Evolutionary conservation across 805 yeast species (phyloP), one percentile per base, ranked within the genome.

Genomic region (Teunomyces aglyptinius): DNA sequence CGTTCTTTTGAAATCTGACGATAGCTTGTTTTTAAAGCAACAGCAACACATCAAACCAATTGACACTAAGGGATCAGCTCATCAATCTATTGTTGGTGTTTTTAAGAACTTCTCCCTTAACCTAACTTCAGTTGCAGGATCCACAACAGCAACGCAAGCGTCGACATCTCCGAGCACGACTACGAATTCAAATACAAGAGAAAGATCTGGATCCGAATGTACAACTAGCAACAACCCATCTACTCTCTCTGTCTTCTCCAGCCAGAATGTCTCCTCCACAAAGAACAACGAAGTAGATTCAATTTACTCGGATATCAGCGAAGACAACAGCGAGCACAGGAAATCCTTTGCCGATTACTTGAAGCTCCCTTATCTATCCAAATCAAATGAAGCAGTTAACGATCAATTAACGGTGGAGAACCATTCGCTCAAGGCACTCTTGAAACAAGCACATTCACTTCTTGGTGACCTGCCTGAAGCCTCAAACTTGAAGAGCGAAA

Each of bases 1-100:
- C 29, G 51, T 67, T 36, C 58, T 70, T 38, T 51, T 70, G 27
- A 57, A 63, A 5, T 70, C 72, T 66, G 71, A 71, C 44, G 70
- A 64, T 28, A 33, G 55, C 10, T 52, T 69, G 32, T 70, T 68
- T 46, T 26, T 49, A 12, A 40, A 38, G 13, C 41, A 39, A 5
- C 19, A 11, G 10, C 28, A 50, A 52, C 16, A 11, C 6, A 16
- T 10, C 26, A 12, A 18, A 0, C 18, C 12, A 35, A 24, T 3
- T 20, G 15, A 35, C 13, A 7, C 39, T 35, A 35, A 35, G 13
- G 33, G 7, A 31, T 15, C 33, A 7, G 16, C 16, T 8, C 33
- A 31, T 15, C 39, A 26, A 6, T 60, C 66, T 4, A 54, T 68
- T 41, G 52, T 67, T 18, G 67, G 61, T 15, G 65, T 56, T 48